These are phyloP conservation scores for Dimocarpus longan DNA, from an alignment of 345 rosid species.

Conservation along the genomic window DNA sequence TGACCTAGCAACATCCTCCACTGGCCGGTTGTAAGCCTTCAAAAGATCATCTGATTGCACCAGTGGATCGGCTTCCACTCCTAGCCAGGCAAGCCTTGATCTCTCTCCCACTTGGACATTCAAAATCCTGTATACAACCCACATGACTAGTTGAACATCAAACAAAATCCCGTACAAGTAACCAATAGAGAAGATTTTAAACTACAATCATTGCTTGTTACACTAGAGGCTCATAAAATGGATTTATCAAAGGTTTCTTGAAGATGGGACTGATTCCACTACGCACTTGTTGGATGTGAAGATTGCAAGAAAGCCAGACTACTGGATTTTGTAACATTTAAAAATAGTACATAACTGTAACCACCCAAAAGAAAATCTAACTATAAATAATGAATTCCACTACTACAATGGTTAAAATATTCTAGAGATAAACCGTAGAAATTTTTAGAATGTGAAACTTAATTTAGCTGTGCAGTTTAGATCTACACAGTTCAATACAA, in stretches of 20 bases:
- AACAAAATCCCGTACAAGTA: background rate
- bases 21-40: conserved; percentile 67
- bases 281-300: background rate
- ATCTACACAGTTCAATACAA: background rate
- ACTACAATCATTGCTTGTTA: background rate
- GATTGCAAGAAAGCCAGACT: background rate
- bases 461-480: background rate
- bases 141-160: background rate
- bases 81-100: conserved; percentile 84
- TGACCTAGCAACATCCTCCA: conserved; percentile 45
- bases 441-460: background rate
- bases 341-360: background rate
- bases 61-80: conserved; percentile 84
- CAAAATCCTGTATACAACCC: conserved; percentile 55
- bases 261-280: background rate
- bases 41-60: conserved; percentile 67
- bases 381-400: background rate
- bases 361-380: background rate
- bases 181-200: background rate
- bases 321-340: background rate
- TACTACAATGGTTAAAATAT: background rate
- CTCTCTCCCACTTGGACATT: conserved; percentile 72
- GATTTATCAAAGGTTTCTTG: background rate
- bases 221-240: background rate
- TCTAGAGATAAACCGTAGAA: background rate